These are phyloP conservation scores for Mercurialis annua DNA, from an alignment of 345 rosid genomes.

Conservation along the genomic window DNA sequence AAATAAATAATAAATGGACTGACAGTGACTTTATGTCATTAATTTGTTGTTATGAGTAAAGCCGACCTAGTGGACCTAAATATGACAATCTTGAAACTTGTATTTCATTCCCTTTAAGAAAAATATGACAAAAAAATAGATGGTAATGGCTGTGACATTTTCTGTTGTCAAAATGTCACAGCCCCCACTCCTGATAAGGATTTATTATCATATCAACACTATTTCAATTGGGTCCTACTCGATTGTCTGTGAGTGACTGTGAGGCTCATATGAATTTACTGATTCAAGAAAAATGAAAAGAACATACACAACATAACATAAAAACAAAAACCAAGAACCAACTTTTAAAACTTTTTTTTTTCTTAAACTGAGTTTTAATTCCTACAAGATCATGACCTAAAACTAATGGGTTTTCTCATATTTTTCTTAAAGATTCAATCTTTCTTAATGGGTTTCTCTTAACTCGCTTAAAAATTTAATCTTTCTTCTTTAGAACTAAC, in stretches of 20 bases:
- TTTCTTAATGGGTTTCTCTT: no score
- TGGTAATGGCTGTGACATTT: background rate
- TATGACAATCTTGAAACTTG: slow-evolving; percentile 5
- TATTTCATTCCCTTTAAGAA: background rate
- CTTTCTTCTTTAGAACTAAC: no score
- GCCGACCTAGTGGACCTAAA: background rate
- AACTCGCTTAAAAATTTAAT: no score
- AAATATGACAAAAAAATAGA: background rate
- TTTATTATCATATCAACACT: background rate
- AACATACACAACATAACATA: background rate
- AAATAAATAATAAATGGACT: background rate
- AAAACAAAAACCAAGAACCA: background rate
- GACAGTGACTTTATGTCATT: background rate
- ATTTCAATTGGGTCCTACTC: background rate
- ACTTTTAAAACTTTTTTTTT: background rate
- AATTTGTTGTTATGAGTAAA: background rate
- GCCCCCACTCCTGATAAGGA: background rate
- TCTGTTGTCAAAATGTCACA: slow-evolving; percentile 5
- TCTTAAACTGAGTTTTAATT: background rate
- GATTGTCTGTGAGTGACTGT: background rate
- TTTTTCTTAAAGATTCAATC: no score
- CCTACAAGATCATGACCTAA: background rate
- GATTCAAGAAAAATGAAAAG: background rate
- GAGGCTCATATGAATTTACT: background rate
- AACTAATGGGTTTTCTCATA: background rate